Base-by-base conservation (phyloP, 139 green algal genomes). In the Zygnema circumcarinatum region DNA sequence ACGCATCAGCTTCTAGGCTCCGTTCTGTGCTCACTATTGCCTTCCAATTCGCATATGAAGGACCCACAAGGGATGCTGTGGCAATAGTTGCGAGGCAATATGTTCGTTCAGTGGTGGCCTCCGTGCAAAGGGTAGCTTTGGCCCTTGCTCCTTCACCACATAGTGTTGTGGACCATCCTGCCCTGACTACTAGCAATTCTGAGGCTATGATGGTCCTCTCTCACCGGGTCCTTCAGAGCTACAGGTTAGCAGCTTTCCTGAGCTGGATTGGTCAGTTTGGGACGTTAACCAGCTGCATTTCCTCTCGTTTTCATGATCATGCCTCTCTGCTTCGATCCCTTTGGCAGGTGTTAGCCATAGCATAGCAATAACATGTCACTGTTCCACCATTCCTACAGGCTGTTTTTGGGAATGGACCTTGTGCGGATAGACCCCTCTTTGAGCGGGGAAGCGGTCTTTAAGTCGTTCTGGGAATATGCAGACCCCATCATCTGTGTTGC, bases 21-120 rank as follows among this genome's bases (percentile, higher is more conserved):
- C 52, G 75, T 2, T 89, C 85, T 25, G 85, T 90, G 85, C 76
- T 90, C 20, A 88, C 52, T 79, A 90, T 90, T 38, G 79, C 85
- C 38, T 90, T 90, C 67, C 85, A 90, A 41, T 90, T 88, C 20
- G 78, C 39, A 40, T 90, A 73, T 68, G 67, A 88, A 29, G 41
- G 36, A 29, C 74, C 67, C 20, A 25, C 78, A 33, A 42, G 84
- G 29, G 79, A 83, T 47, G 79, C 1, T 22, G 79, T 90, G 85
- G 79, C 85, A 35, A 25, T 1, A 21, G 52, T 89, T 1, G 85
- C 85, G 11, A 20, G 85, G n/a, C 78, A 83, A 29, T 83, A 90
- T n/a, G 80, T 90, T 47, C 85, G 80, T 2, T 82, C 42, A 33
- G 42, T 90, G 0, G 85, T 90, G 38, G 29, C 33, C 7, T 33